phyloP scores from a whole-genome alignment of 805 yeast genomes.

The Candida insectalens region DNA sequence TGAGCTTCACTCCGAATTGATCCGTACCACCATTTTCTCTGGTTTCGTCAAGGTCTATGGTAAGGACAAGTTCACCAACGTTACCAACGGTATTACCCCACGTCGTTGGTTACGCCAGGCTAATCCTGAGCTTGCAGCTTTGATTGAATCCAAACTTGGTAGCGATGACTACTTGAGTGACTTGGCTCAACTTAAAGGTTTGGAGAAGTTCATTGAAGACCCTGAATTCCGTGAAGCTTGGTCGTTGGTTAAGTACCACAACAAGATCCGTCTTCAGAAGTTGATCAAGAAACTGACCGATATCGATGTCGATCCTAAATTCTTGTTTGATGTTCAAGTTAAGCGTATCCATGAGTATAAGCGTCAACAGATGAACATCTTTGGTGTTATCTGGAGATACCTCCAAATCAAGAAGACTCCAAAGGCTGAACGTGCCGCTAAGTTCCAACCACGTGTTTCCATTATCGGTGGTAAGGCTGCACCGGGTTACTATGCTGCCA shows the following conservation, averaged over 20 bases:
- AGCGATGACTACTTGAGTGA: conserved; percentile 62
- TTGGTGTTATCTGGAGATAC: conserved; percentile 82
- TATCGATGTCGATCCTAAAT: conserved; percentile 59
- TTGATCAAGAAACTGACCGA: conserved; percentile 55
- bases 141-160: conserved; percentile 65
- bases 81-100: conserved; percentile 92
- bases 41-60: conserved; percentile 86
- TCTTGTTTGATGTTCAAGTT: conserved; percentile 84
- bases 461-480: conserved; percentile 94
- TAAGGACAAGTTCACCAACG: conserved; percentile 74
- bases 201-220: conserved; percentile 63
- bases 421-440: conserved; percentile 46
- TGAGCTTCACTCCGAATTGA: conserved; percentile 85
- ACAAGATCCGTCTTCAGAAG: conserved; percentile 58
- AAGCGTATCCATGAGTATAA: conserved; percentile 94
- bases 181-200: conserved; percentile 53
- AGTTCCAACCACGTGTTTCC: conserved; percentile 65
- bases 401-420: conserved; percentile 62
- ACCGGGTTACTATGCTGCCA: conserved; percentile 96
- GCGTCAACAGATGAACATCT: conserved; percentile 88
- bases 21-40: conserved; percentile 79
- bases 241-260: conserved; percentile 60
- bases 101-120: conserved; percentile 95
- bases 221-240: conserved; percentile 57
- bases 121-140: conserved; percentile 67